Evolutionary conservation across 2,329 filamentous ascomycete species (phyloP).

Genomic region (Hypoxylon sp.): DNA sequence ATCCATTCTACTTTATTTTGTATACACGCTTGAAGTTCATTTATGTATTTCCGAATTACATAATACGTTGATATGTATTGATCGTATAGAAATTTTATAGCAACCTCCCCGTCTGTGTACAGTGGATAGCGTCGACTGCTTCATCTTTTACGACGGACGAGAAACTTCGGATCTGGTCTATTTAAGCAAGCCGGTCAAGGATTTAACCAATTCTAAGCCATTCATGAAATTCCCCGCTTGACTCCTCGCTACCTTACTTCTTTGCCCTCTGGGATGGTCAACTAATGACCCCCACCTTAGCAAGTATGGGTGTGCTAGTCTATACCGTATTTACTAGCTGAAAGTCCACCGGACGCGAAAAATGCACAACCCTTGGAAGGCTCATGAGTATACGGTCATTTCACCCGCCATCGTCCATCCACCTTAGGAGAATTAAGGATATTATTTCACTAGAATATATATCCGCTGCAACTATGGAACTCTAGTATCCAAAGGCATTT

Average conservation of each 20-base stretch:
- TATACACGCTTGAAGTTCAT: background rate
- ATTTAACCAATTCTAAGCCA: conserved; percentile 20
- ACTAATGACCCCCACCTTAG: conserved; percentile 37
- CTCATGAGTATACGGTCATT: conserved; percentile 20
- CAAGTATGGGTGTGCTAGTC: conserved; percentile 23
- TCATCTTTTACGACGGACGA: conserved; percentile 6
- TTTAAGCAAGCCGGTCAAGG: conserved; percentile 28
- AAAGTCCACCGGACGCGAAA: conserved; percentile 12
- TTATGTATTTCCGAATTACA: background rate
- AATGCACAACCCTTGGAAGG: conserved; percentile 17
- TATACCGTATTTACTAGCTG: conserved; percentile 30
- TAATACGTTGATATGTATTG: background rate
- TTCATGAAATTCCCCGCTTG: conserved; percentile 16
- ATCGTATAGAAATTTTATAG: background rate
- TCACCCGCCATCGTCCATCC: conserved; percentile 13
- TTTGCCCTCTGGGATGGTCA: conserved; percentile 34
- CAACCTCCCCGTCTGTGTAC: background rate
- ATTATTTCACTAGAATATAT: conserved; percentile 28
- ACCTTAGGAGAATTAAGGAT: conserved; percentile 1
- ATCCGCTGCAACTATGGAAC: conserved; percentile 17
- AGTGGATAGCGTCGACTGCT: background rate
- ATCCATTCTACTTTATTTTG: background rate
- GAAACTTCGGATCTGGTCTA: conserved; percentile 25
- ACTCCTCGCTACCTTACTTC: conserved; percentile 18
- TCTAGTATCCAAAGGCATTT: background rate